Evolutionary conservation across 2,329 filamentous ascomycete genomes (phyloP).

Genomic region (Ilyonectria robusta): DNA sequence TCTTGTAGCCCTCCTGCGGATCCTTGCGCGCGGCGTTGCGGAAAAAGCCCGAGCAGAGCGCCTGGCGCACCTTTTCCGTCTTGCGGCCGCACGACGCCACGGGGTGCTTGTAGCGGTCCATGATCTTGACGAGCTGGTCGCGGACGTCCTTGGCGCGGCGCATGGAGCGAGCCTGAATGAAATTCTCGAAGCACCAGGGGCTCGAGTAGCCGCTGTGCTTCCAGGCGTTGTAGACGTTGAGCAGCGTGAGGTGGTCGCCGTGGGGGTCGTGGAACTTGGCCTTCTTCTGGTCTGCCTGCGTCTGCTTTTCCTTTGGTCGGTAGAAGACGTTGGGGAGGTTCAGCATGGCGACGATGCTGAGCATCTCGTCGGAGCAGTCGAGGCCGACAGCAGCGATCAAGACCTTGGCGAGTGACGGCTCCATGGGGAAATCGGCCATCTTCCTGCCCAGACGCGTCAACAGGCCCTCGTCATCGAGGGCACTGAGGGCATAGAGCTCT

Average conservation of each 20-base stretch:
- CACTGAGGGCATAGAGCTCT: slow-evolving; percentile 92
- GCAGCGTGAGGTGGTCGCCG: slow-evolving; percentile 92
- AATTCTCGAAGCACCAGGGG: slow-evolving; percentile 98
- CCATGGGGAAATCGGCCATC: slow-evolving; percentile 99
- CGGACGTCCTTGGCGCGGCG: slow-evolving; percentile 91
- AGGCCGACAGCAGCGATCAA: slow-evolving; percentile 90
- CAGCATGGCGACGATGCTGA: slow-evolving; percentile 96
- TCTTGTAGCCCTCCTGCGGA: slow-evolving; percentile 97
- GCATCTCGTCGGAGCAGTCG: slow-evolving; percentile 91
- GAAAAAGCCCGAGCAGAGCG: slow-evolving; percentile 95
- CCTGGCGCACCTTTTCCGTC: slow-evolving; percentile 88
- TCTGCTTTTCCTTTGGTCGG: slow-evolving; percentile 96
- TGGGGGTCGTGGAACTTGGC: slow-evolving; percentile 96
- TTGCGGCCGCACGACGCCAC: slow-evolving; percentile 89
- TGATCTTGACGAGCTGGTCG: slow-evolving; percentile 92
- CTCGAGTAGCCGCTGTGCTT: slow-evolving; percentile 85
- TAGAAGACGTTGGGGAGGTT: slow-evolving; percentile 91
- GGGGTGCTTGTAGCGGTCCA: slow-evolving; percentile 89
- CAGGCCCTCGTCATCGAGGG: slow-evolving; percentile 94
- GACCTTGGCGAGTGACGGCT: slow-evolving; percentile 90
- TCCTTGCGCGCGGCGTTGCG: slow-evolving; percentile 95
- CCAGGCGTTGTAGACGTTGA: slow-evolving; percentile 99
- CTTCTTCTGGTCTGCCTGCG: slow-evolving; percentile 97
- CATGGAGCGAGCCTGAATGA: slow-evolving; percentile 93
- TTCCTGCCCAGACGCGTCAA: slow-evolving; percentile 92